Conservation (phyloP, 345 rosid species). For the Erodium maritimum region DNA sequence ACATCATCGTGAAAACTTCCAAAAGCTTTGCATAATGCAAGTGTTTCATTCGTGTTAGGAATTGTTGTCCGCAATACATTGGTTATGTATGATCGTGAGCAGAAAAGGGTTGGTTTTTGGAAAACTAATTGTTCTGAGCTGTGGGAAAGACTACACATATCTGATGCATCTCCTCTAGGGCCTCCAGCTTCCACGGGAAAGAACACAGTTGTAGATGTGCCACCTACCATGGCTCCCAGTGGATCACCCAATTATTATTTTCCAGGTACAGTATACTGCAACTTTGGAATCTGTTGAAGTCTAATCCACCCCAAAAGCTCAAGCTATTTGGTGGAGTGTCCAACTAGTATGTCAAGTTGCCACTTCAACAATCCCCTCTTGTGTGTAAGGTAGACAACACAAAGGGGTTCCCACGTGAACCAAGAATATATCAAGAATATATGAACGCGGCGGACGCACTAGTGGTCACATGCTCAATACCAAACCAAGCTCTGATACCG, state of each 20-base stretch:
- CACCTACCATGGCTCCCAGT: slow-evolving; percentile 31
- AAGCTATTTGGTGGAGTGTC: too few species aligned
- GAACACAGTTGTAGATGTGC: slow-evolving; percentile 19
- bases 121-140: slow-evolving; percentile 92
- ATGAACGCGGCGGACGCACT: too few species aligned
- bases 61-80: slow-evolving; percentile 81
- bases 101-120: slow-evolving; percentile 85
- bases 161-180: slow-evolving; percentile 30
- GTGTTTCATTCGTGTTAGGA: slow-evolving; percentile 26
- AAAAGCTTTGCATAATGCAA: not conserved
- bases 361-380: too few species aligned
- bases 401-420: too few species aligned
- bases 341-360: too few species aligned
- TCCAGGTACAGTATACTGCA: slow-evolving; percentile 26
- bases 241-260: slow-evolving; percentile 14
- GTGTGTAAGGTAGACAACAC: too few species aligned
- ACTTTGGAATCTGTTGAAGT: too few species aligned
- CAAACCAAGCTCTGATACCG: too few species aligned
- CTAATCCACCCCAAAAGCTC: too few species aligned
- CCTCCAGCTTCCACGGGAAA: slow-evolving; percentile 27
- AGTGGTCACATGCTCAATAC: too few species aligned
- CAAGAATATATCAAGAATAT: too few species aligned
- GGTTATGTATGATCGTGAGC: slow-evolving; percentile 76
- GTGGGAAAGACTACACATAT: slow-evolving; percentile 58
- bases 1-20: not conserved